phyloP scores from a whole-genome alignment of 257 asterid genomes.

The Dorcoceras hygrometricum region DNA sequence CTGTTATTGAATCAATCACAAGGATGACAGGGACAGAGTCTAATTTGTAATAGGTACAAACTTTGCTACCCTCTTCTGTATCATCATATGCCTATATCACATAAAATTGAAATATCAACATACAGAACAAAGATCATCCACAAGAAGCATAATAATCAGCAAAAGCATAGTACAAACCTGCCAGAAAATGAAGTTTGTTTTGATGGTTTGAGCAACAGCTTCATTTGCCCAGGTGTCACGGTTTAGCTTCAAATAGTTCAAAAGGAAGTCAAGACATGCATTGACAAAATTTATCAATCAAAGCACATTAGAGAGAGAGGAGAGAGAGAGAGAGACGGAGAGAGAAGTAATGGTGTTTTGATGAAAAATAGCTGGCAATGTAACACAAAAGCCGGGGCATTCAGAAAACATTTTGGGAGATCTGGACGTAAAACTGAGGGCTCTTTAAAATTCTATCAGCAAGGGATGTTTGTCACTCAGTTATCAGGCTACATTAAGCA shows the following conservation, averaged over 20 bases:
- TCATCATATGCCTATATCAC: constrained; percentile 69
- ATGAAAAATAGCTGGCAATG: not conserved
- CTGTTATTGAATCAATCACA: constrained; percentile 88
- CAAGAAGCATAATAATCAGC: constrained; percentile 13
- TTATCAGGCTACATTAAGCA: not conserved
- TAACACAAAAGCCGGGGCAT: not conserved
- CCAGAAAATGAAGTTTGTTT: constrained; percentile 90
- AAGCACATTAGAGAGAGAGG: not conserved
- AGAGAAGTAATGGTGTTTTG: not conserved
- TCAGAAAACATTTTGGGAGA: not conserved
- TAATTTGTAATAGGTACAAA: constrained; percentile 82
- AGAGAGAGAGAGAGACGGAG: too few species aligned
- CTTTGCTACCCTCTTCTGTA: constrained; percentile 95
- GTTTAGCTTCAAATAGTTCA: constrained; percentile 64
- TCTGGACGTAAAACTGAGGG: not conserved
- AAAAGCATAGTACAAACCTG: constrained; percentile 56
- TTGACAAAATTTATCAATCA: not conserved
- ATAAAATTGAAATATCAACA: constrained; percentile 24
- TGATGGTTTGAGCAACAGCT: constrained; percentile 95
- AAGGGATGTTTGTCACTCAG: not conserved
- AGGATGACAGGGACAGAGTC: constrained; percentile 75
- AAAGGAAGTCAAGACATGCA: constrained; percentile 24
- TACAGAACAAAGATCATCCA: constrained; percentile 19
- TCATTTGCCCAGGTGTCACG: constrained; percentile 99
- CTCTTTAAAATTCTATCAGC: not conserved